Evolutionary conservation across 2,329 filamentous ascomycete genomes (phyloP), one percentile per base, ranked within the genome.

Genomic region (Neonectria sp.): DNA sequence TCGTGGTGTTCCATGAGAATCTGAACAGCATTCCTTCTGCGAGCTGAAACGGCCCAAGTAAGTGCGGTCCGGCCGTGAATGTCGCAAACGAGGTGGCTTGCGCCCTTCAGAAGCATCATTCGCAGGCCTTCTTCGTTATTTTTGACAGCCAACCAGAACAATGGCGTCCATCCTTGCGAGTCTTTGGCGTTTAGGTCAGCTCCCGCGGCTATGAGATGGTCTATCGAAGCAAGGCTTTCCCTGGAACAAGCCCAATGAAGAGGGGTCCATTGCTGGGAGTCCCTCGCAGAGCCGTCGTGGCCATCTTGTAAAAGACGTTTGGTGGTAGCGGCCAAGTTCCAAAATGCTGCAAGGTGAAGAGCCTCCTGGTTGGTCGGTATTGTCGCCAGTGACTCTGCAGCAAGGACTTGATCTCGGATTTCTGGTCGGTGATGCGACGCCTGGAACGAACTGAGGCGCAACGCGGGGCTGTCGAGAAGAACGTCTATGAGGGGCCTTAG

Each of bases 181-280:
- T 59, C 56, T 49, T 59, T 24, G 12, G 56, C 56, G 31, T 59
- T 17, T 9, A 27, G 6, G 21, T 59, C 56, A 3, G 45, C 45
- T 0, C 43, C 56, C 12, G 43, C 45, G 6, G 31, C 29, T 0
- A 59, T 37, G 7, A 59, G 29, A 13, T 37, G 29, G 29, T 25
- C 31, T 13, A 27, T 40, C 6, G 45, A 48, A 15, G 43, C 45
- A 11, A 51, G 17, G 21, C 56, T 59, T 37, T 27, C 56, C 4
- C 45, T 33, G 4, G 27, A 49, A 8, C 56, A 40, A 29, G 56
- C 56, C 56, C 45, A 59, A n/a, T 59, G 56, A 12, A 59, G 31
- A 13, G 56, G 45, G 27, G 56, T 59, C 56, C 45, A 59, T 33
- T 51, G 21, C 3, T 59, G 56, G 6, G 56, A 59, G 15, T 59